phyloP scores from a whole-genome alignment of 352 stramenopile species.

The Pythium sp. region DNA sequence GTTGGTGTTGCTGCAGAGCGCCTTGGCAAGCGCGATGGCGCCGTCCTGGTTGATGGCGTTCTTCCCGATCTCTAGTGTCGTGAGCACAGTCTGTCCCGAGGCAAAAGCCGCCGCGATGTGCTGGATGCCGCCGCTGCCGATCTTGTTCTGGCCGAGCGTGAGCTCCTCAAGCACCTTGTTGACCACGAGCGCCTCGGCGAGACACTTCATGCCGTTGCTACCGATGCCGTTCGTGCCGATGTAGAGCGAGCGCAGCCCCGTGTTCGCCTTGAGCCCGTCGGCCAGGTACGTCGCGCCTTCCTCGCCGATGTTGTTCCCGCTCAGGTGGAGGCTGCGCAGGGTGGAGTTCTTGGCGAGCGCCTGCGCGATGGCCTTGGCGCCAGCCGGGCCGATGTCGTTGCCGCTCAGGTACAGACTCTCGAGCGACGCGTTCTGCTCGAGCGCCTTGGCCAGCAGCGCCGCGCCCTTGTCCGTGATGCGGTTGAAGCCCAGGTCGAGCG shows the following conservation, averaged over 20 bases:
- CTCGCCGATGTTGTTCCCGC: conserved; percentile 82
- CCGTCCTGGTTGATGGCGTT: conserved; percentile 72
- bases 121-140: conserved; percentile 52
- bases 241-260: conserved; percentile 57
- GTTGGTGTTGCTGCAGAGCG: conserved; percentile 44
- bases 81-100: conserved; percentile 45
- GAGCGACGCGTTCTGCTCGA: conserved; percentile 62
- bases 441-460: conserved; percentile 44
- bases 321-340: conserved; percentile 66
- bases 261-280: conserved; percentile 52
- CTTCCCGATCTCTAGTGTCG: conserved; percentile 78
- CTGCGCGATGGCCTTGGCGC: conserved; percentile 40
- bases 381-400: conserved; percentile 72
- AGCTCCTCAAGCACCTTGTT: conserved; percentile 70
- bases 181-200: conserved; percentile 51
- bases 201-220: conserved; percentile 48
- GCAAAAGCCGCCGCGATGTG: conserved; percentile 60
- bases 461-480: conserved; percentile 71
- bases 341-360: conserved; percentile 59
- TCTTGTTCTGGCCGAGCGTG: conserved; percentile 76
- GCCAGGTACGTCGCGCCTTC: conserved; percentile 55
- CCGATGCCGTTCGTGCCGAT: conserved; percentile 81
- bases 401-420: conserved; percentile 76
- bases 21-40: conserved; percentile 64
- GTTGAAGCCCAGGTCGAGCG: conserved; percentile 80